Base-by-base conservation (phyloP, 345 rosid genomes). In the Eucalyptus globulus region DNA sequence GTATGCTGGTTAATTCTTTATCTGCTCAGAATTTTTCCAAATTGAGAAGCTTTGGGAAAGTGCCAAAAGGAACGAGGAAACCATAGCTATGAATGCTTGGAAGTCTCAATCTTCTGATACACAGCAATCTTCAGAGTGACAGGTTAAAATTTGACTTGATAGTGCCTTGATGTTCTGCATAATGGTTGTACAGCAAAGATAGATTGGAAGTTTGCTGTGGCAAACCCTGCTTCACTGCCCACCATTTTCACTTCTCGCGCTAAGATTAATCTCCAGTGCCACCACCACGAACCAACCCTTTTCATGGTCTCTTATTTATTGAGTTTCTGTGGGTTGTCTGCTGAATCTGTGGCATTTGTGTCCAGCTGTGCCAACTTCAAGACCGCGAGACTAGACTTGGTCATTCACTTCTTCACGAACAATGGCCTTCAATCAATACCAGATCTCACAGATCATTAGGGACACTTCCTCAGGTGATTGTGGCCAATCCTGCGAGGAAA, bases 401-500 rank as follows among this genome's bases (percentile, higher is more conserved):
- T 86, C 6, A 56, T 92, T n/a, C 37, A 17, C 29, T 86, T 89
- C 37, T 89, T 93, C 58, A 86, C 17, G 80, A 49, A 60, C 37
- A 87, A 40, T 26, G 93, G 93, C 22, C 37, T 93, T 93, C 87
- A 87, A 92, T 1, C 16, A 31, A 49, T 13, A 86, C 83, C 93
- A 90, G 27, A 92, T 92, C 37, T 80, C 88, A 21, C 26, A n/a
- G 29, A 31, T 91, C 10, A 37, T 89, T 45, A 88, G 44, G 56
- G 87, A 19, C 69, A 87, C 6, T 3, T 27, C 92, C 93, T 15
- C 4, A 3, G 16, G 9, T 91, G 49, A 89, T 93, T 9, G 13
- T 45, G 9, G 2, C 6, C 72, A 76, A 54, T 22, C 93, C 92
- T 10, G 92, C 49, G 45, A 90, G 65, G 44, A 89, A 91, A 40